phyloP scores from a whole-genome alignment of 768 basidiomycete species.

The Dioszegia crocea region DNA sequence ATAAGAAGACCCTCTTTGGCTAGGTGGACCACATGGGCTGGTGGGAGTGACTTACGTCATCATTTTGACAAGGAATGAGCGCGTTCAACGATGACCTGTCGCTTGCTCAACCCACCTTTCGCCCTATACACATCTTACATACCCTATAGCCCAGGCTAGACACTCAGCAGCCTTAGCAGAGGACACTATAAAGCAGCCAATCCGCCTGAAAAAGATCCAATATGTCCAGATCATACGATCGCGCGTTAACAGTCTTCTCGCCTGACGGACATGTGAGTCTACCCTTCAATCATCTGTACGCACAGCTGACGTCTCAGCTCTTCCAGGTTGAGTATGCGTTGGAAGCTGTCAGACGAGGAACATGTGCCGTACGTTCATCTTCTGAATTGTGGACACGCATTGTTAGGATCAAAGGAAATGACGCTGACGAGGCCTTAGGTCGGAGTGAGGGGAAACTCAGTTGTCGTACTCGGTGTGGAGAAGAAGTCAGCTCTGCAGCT shows the following conservation, averaged over 20 bases:
- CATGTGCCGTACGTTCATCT: constrained; percentile 74
- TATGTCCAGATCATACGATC: constrained; percentile 84
- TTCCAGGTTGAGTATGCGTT: constrained; percentile 92
- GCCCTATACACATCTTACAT: background rate
- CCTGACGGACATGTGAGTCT: constrained; percentile 87
- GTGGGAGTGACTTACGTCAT: background rate
- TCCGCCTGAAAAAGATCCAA: background rate
- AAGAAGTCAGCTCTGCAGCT: constrained; percentile 97
- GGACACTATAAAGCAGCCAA: background rate
- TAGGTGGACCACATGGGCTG: no score
- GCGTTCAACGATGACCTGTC: constrained; percentile 1
- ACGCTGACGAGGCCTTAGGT: constrained; percentile 58
- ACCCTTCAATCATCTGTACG: constrained; percentile 12
- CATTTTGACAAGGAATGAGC: background rate
- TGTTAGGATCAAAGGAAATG: background rate
- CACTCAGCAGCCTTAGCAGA: no score
- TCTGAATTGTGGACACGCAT: no score
- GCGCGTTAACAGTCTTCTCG: constrained; percentile 96
- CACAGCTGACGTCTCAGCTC: constrained; percentile 26
- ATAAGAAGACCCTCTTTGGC: no score
- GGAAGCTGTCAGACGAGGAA: constrained; percentile 96
- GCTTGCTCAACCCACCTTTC: background rate
- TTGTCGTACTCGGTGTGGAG: constrained; percentile 95
- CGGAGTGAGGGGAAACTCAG: constrained; percentile 88
- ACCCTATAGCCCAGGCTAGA: background rate